phyloP scores from a whole-genome alignment of 441 rosid species.

The Gossypium lobatum region DNA sequence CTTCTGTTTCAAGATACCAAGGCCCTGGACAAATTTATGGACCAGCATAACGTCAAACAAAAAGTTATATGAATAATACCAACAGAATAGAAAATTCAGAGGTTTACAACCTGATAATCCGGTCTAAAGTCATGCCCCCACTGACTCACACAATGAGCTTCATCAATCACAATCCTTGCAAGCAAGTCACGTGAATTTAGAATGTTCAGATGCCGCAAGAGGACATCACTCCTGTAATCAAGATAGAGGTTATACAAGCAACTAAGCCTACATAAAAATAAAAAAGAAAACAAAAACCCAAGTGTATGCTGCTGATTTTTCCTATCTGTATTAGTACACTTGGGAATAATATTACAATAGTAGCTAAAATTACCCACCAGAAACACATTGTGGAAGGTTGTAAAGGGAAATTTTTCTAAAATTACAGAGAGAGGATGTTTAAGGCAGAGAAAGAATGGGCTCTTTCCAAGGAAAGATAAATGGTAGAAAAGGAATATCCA shows the following conservation, averaged over 20 bases:
- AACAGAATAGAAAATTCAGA: slow-evolving; percentile 9
- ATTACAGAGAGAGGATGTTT: not conserved
- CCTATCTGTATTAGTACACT: not conserved
- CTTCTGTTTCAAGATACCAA: slow-evolving; percentile 87
- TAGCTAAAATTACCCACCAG: not conserved
- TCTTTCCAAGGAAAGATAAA: not conserved
- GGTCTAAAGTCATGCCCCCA: slow-evolving; percentile 99
- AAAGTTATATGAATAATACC: slow-evolving; percentile 1
- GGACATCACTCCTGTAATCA: slow-evolving; percentile 76
- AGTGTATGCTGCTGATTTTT: slow-evolving; percentile 3
- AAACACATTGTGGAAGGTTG: not conserved
- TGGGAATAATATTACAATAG: not conserved
- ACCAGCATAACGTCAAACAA: slow-evolving; percentile 18
- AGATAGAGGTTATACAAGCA: slow-evolving; percentile 11
- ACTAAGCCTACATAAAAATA: not conserved
- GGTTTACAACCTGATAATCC: slow-evolving; percentile 78
- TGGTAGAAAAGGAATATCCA: not conserved
- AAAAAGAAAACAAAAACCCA: not conserved
- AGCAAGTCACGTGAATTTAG: slow-evolving; percentile 72
- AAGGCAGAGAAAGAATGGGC: not conserved
- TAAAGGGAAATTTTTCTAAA: not conserved
- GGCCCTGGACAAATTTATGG: slow-evolving; percentile 51
- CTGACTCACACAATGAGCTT: slow-evolving; percentile 99
- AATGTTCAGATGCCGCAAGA: slow-evolving; percentile 71
- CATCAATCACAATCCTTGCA: slow-evolving; percentile 94